Conservation (phyloP, 768 basidiomycete genomes). For the Fomitopsis serialis region DNA sequence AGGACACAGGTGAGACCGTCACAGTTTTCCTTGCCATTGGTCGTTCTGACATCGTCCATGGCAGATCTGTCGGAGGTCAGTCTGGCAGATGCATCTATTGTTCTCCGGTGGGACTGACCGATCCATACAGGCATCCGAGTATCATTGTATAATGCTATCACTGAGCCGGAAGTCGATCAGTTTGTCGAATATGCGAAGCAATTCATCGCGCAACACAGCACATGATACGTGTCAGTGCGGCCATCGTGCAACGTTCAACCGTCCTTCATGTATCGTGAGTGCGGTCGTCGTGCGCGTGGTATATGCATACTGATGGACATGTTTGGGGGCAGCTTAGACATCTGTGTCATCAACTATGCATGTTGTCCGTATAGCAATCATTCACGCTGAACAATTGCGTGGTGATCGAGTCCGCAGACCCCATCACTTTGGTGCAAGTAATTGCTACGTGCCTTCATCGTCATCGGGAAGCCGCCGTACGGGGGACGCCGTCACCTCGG, state of each 20-base stretch:
- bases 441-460: too few species aligned
- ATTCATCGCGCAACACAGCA: slow-evolving; percentile 16
- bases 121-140: slow-evolving; percentile 40
- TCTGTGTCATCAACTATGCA: too few species aligned
- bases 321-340: too few species aligned
- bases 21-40: neutral
- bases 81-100: neutral
- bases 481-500: too few species aligned
- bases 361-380: too few species aligned
- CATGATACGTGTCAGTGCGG: neutral
- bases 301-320: neutral
- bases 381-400: too few species aligned
- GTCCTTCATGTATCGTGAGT: neutral
- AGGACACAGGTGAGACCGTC: slow-evolving; percentile 75
- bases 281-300: neutral
- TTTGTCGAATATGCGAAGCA: slow-evolving; percentile 24
- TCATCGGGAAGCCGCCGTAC: too few species aligned
- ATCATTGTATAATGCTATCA: slow-evolving; percentile 57
- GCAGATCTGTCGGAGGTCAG: slow-evolving; percentile 37
- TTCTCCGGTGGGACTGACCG: neutral
- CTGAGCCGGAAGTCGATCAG: slow-evolving; percentile 38
- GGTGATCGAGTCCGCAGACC: too few species aligned
- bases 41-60: neutral
- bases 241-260: neutral
- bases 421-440: too few species aligned